Evolutionary conservation across 495 filamentous ascomycete genomes (phyloP).

Genomic region (Xylaria sp.): DNA sequence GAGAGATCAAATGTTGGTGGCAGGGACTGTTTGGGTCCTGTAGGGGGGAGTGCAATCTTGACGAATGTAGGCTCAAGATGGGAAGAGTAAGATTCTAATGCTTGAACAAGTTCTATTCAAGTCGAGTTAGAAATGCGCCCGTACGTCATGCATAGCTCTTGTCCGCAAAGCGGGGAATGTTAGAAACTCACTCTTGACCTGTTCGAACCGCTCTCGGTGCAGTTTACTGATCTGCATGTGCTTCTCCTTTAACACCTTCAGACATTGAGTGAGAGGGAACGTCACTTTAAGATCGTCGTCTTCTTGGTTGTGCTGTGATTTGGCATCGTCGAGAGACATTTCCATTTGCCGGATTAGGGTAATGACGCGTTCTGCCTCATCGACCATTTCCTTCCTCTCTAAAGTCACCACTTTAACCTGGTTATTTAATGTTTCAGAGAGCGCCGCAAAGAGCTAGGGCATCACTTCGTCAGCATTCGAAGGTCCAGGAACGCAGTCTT

Average conservation of each 20-base stretch:
- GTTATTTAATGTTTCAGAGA: slow-evolving; percentile 86
- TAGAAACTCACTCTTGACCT: slow-evolving; percentile 82
- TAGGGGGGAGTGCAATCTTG: slow-evolving; percentile 80
- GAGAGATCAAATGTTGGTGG: slow-evolving; percentile 87
- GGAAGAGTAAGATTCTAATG: slow-evolving; percentile 91
- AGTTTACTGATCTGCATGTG: slow-evolving; percentile 77
- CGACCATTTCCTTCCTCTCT: slow-evolving; percentile 86
- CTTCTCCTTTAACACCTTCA: slow-evolving; percentile 83
- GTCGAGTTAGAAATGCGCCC: slow-evolving; percentile 2
- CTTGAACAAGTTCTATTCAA: slow-evolving; percentile 82
- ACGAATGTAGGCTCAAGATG: slow-evolving; percentile 90
- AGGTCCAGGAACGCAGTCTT: slow-evolving; percentile 10
- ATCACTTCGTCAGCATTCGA: slow-evolving; percentile 35
- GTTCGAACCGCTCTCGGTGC: slow-evolving; percentile 88
- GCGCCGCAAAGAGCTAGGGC: slow-evolving; percentile 78
- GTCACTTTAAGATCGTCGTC: slow-evolving; percentile 75
- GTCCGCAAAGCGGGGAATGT: background rate
- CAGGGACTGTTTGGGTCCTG: slow-evolving; percentile 73
- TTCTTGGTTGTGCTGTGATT: slow-evolving; percentile 62
- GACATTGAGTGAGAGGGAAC: slow-evolving; percentile 78
- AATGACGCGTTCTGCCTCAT: slow-evolving; percentile 87
- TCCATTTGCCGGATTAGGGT: slow-evolving; percentile 92
- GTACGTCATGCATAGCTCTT: background rate
- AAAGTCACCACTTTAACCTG: slow-evolving; percentile 79
- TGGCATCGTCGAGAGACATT: slow-evolving; percentile 79